Evolutionary conservation across 2,329 filamentous ascomycete genomes (phyloP), one percentile per base, ranked within the genome.

Genomic region (Rhinocladiella mackenziei): DNA sequence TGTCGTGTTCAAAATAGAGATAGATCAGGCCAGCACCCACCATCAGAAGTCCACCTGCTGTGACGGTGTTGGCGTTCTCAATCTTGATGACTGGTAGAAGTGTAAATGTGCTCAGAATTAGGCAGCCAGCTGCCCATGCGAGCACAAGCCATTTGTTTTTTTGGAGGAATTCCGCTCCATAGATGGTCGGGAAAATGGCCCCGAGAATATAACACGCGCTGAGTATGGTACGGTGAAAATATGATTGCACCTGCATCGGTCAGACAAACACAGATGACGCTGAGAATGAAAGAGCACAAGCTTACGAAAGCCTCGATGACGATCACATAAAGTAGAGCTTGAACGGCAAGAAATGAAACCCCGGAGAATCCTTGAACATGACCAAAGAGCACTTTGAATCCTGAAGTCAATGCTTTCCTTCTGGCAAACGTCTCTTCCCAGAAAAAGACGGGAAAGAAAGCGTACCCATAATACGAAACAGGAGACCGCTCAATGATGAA

Each of bases 391-490:
- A 78, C 73, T 51, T 74, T 75, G 39, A 76, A 73, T 2, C 89
- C 89, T 50, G 81, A 75, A 4, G 68, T 59, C 9, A 96, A 65
- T 30, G 86, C 86, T 33, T 75, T 73, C 43, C 89, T 77, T 19
- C 85, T 80, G 2, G 86, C 86, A 64, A 84, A 91, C 0, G 96
- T 86, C 60, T 96, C 89, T 65, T 96, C 91, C 92, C 92, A 98
- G 69, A 98, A 97, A 45, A 87, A 77, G 2, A 95, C 81, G 0
- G 92, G 92, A 64, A 98, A 98, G 57, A 94, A 78, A 1, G 84
- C 86, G 62, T 98, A 98, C 2, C 80, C 78, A 60, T 97, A 98
- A 64, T 98, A 98, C 2, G 86, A 84, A 45, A 74, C 62, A 0
- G 91, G 84, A 1, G 89, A 95, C 32, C 80, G 77, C 33, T 94